Conservation (phyloP, 208 protist genomes). For the Trypanosoma mega region DNA sequence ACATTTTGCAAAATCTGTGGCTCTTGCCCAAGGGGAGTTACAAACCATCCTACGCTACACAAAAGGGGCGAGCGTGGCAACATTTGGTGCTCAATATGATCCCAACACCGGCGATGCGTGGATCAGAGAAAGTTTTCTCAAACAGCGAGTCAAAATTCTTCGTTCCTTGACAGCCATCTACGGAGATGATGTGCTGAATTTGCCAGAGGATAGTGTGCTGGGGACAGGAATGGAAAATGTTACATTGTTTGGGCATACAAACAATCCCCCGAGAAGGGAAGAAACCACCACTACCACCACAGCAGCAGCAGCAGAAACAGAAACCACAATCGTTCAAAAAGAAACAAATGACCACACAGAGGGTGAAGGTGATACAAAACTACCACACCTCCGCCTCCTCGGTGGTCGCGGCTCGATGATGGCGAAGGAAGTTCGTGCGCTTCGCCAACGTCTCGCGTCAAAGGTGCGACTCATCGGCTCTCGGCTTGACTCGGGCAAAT, state of each 20-base stretch:
- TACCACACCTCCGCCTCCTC: background rate
- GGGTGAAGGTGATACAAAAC: too few species aligned
- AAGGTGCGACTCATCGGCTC: background rate
- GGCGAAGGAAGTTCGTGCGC: background rate
- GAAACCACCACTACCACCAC: too few species aligned
- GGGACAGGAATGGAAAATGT: background rate
- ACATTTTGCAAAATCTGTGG: constrained; percentile 19
- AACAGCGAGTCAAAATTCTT: constrained; percentile 2
- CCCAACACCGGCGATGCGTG: background rate
- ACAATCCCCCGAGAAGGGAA: background rate
- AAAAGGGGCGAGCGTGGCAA: constrained; percentile 7
- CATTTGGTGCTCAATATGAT: constrained; percentile 12
- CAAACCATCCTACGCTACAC: constrained; percentile 16
- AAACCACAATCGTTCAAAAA: background rate
- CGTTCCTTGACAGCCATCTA: background rate
- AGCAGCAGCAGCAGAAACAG: background rate
- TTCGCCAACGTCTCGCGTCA: background rate
- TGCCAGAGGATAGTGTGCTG: too few species aligned
- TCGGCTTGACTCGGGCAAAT: background rate
- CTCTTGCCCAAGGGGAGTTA: constrained; percentile 16
- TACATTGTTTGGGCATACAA: background rate
- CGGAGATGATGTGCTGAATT: background rate
- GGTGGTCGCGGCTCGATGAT: background rate
- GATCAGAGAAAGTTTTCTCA: constrained; percentile 9
- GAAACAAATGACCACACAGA: background rate